phyloP scores from a whole-genome alignment of 78 protist species.

The Dictyostelium discoideum region DNA sequence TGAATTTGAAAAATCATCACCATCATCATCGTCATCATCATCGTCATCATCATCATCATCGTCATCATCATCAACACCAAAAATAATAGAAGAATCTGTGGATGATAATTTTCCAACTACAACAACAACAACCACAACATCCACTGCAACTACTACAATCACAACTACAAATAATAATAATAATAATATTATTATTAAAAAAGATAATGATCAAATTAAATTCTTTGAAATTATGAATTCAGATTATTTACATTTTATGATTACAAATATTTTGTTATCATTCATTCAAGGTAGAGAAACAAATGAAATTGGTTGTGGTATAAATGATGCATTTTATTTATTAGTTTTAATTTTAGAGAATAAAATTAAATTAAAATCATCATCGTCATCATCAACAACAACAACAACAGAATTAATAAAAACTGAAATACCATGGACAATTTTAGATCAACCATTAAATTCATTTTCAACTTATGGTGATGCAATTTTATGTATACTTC shows the following conservation, averaged over 20 bases:
- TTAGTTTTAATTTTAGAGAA: slow-evolving; percentile 12
- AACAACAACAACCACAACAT: not conserved
- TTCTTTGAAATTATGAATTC: slow-evolving; percentile 14
- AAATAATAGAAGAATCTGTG: not conserved
- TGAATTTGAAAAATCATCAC: not conserved
- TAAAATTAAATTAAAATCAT: not conserved
- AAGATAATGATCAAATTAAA: not conserved
- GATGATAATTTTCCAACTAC: not conserved
- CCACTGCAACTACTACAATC: not conserved
- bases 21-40: not conserved
- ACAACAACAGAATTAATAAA: too few relatives aligned
- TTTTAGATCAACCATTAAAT: not conserved
- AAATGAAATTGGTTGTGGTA: slow-evolving; percentile 33
- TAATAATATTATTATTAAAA: not conserved
- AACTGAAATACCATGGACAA: not conserved
- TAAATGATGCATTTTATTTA: slow-evolving; percentile 46
- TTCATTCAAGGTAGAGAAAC: not conserved
- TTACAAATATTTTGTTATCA: not conserved
- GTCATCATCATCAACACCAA: not conserved
- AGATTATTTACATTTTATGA: slow-evolving; percentile 20
- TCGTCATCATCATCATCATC: not conserved
- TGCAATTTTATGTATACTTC: slow-evolving; percentile 1
- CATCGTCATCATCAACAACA: not conserved
- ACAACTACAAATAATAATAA: not conserved
- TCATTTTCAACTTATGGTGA: not conserved